phyloP scores from a whole-genome alignment of 805 yeast species.

The Candida piceae region DNA sequence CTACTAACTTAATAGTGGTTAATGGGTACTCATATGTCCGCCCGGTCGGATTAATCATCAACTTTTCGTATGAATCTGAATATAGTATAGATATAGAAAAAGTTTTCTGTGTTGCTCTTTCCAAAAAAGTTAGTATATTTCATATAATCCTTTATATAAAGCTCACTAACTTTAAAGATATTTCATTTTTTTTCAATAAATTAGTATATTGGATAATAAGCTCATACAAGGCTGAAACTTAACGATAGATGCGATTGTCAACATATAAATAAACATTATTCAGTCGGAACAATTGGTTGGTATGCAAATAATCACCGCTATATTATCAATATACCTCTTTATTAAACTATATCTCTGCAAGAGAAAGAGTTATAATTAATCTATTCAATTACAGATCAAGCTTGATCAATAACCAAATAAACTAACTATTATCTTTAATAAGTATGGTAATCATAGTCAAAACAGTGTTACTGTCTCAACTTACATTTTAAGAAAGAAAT shows the following conservation, averaged over 20 bases:
- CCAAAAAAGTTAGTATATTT: slow-evolving; percentile 9
- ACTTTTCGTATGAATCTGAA: slow-evolving; percentile 4
- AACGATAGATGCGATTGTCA: slow-evolving; percentile 51
- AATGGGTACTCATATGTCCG: slow-evolving; percentile 39
- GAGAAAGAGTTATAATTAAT: background rate
- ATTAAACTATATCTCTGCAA: no score
- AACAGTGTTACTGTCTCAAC: no score
- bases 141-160: slow-evolving; percentile 2
- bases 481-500: no score
- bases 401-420: background rate
- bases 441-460: no score
- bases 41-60: slow-evolving; percentile 43
- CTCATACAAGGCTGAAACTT: slow-evolving; percentile 65
- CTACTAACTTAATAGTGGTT: slow-evolving; percentile 39
- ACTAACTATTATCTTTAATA: no score
- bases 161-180: background rate
- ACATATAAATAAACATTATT: slow-evolving; percentile 37
- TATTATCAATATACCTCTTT: no score
- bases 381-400: background rate
- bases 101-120: background rate
- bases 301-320: slow-evolving; percentile 45
- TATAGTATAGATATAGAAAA: no score
- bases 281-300: slow-evolving; percentile 59
- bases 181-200: no score
- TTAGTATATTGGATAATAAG: slow-evolving; percentile 4